A percentile compares a stretch with the other conserved stretches of the same genome.
phyloP scores from a whole-genome alignment of 108 stramenopile species.

The Cylindrotheca closterium region DNA sequence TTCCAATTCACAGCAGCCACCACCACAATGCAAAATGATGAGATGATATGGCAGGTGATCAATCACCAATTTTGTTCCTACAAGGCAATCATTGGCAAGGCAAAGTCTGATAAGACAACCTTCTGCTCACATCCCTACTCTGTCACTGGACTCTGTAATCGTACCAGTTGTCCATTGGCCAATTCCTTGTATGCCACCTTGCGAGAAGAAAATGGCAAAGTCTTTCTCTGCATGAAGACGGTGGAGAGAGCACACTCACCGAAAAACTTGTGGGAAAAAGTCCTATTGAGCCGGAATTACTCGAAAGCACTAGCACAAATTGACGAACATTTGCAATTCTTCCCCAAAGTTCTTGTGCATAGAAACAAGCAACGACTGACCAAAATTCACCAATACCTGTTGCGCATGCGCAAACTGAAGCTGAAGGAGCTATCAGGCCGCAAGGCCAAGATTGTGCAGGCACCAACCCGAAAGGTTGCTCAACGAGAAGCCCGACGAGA shows the following conservation, averaged over 20 bases:
- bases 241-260: slow-evolving; percentile 97
- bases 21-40: slow-evolving; percentile 94
- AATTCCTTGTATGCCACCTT: slow-evolving; percentile 97
- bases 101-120: slow-evolving; percentile 82
- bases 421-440: slow-evolving; percentile 76
- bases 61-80: slow-evolving; percentile 97
- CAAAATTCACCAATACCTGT: slow-evolving; percentile 97
- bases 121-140: slow-evolving; percentile 98
- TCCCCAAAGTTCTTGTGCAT: slow-evolving; percentile 92
- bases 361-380: slow-evolving; percentile 98
- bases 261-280: slow-evolving; percentile 98
- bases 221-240: slow-evolving; percentile 95
- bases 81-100: slow-evolving; percentile 86
- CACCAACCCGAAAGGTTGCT: slow-evolving; percentile 88
- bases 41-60: slow-evolving; percentile 98
- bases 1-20: too few relatives aligned
- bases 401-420: slow-evolving; percentile 95
- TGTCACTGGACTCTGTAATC: slow-evolving; percentile 96
- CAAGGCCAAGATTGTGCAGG: slow-evolving; percentile 68
- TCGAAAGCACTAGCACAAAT: slow-evolving; percentile 88
- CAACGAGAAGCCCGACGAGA: slow-evolving; percentile 90
- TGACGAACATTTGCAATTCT: slow-evolving; percentile 92
- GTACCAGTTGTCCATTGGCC: slow-evolving; percentile 93
- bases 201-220: slow-evolving; percentile 90
- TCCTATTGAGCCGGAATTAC: slow-evolving; percentile 90